Conservation (phyloP, 1,139 yeast species). For the Pichia sp. region DNA sequence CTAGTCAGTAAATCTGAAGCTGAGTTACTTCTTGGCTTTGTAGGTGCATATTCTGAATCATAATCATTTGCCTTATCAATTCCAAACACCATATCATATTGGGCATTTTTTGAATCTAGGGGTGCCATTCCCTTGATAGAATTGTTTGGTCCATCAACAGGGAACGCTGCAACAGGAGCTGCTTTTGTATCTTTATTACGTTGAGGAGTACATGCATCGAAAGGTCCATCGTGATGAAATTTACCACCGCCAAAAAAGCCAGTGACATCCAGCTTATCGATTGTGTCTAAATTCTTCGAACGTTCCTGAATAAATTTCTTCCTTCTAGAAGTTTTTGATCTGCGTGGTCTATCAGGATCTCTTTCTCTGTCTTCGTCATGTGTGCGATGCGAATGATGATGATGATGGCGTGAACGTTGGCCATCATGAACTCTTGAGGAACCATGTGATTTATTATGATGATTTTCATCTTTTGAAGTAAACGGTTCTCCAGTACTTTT, state of each 20-base stretch:
- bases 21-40: slow-evolving; percentile 8
- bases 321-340: slow-evolving; percentile 19
- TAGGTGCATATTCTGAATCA: neutral
- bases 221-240: slow-evolving; percentile 98
- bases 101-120: slow-evolving; percentile 41
- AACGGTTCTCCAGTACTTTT: slow-evolving; percentile 26
- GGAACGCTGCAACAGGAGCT: slow-evolving; percentile 95
- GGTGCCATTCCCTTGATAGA: slow-evolving; percentile 62
- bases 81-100: slow-evolving; percentile 61
- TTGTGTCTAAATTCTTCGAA: slow-evolving; percentile 72
- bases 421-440: slow-evolving; percentile 1
- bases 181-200: slow-evolving; percentile 74
- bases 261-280: slow-evolving; percentile 91
- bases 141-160: slow-evolving; percentile 90
- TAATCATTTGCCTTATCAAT: slow-evolving; percentile 23
- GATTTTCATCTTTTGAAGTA: slow-evolving; percentile 1
- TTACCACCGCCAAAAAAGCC: slow-evolving; percentile 91
- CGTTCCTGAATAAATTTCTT: slow-evolving; percentile 28
- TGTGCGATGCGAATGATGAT: slow-evolving; percentile 6
- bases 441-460: neutral
- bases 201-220: slow-evolving; percentile 97
- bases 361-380: slow-evolving; percentile 7
- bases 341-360: slow-evolving; percentile 15
- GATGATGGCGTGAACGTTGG: slow-evolving; percentile 6
- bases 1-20: slow-evolving; percentile 11